phyloP scores from a whole-genome alignment of 176 grass and related monocot genomes.

The Pharus latifolius region DNA sequence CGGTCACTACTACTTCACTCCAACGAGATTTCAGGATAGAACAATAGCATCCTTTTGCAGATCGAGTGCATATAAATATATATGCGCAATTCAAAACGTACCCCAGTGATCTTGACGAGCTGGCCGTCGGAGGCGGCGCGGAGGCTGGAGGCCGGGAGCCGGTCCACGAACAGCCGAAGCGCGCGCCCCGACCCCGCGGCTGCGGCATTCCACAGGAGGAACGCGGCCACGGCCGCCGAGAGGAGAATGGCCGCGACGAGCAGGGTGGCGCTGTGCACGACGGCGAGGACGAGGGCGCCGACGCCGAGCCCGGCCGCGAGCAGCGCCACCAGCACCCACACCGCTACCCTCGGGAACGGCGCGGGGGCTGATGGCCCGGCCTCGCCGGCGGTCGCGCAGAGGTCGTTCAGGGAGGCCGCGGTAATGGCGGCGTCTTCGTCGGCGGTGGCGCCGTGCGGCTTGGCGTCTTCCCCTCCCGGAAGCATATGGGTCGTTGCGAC shows the following conservation, averaged over 20 bases:
- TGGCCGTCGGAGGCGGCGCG: slow-evolving; percentile 60
- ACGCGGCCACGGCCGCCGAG: slow-evolving; percentile 36
- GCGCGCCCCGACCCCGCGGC: slow-evolving; percentile 36
- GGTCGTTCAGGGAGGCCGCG: slow-evolving; percentile 45
- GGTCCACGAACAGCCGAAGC: slow-evolving; percentile 49
- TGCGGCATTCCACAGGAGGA: slow-evolving; percentile 75
- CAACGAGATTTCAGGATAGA: background rate
- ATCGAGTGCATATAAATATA: background rate
- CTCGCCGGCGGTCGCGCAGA: slow-evolving; percentile 25
- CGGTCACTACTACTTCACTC: too few relatives aligned
- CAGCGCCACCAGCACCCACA: slow-evolving; percentile 45
- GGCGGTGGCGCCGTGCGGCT: slow-evolving; percentile 9
- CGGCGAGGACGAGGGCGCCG: slow-evolving; percentile 62
- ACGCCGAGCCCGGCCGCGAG: slow-evolving; percentile 64
- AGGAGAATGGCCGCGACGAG: slow-evolving; percentile 43
- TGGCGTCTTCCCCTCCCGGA: slow-evolving; percentile 8
- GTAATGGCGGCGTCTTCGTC: background rate
- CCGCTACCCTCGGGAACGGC: slow-evolving; percentile 41
- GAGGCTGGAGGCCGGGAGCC: slow-evolving; percentile 51
- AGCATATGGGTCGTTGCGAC: slow-evolving; percentile 9
- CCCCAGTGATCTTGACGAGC: slow-evolving; percentile 89
- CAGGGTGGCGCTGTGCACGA: slow-evolving; percentile 56
- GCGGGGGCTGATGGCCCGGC: background rate
- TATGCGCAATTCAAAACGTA: background rate
- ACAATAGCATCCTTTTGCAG: background rate